phyloP scores from a whole-genome alignment of 2,329 filamentous ascomycete species.

The Alternaria arbusti region DNA sequence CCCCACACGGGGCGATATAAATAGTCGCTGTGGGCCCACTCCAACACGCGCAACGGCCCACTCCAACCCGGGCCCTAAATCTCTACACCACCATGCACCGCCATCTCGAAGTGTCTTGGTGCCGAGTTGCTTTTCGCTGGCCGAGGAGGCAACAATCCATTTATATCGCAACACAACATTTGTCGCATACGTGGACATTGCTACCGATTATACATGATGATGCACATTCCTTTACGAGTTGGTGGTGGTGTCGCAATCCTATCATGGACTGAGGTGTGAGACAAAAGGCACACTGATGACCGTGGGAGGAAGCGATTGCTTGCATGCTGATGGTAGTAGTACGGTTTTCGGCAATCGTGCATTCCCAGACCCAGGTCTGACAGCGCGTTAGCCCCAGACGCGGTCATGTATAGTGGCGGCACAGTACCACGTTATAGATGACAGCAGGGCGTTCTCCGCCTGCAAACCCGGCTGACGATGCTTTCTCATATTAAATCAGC shows the following conservation, averaged over 20 bases:
- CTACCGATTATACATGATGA: conserved; percentile 4
- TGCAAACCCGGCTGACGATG: not conserved
- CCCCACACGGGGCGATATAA: conserved; percentile 12
- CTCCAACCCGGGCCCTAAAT: not conserved
- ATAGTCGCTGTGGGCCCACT: conserved; percentile 5
- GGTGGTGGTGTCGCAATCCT: not conserved
- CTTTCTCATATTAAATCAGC: not conserved
- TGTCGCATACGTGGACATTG: not conserved
- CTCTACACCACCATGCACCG: not conserved
- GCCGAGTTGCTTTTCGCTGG: not conserved
- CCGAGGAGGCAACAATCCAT: not conserved
- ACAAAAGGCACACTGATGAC: not conserved
- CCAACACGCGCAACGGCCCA: conserved; percentile 2
- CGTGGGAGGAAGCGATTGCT: not conserved
- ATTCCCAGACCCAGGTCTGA: not conserved
- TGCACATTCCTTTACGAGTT: not conserved
- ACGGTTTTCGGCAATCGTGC: conserved; percentile 10
- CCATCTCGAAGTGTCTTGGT: not conserved
- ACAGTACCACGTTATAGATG: not conserved
- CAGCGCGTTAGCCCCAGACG: not conserved
- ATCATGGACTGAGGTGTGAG: not conserved
- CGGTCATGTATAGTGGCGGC: not conserved
- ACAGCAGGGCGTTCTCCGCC: conserved; percentile 4
- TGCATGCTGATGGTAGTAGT: conserved; percentile 5
- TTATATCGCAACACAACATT: not conserved